Evolutionary conservation across 108 stramenopile species (phyloP), one percentile per base, ranked within the genome.

Genomic region (Cyclotella atomus): DNA sequence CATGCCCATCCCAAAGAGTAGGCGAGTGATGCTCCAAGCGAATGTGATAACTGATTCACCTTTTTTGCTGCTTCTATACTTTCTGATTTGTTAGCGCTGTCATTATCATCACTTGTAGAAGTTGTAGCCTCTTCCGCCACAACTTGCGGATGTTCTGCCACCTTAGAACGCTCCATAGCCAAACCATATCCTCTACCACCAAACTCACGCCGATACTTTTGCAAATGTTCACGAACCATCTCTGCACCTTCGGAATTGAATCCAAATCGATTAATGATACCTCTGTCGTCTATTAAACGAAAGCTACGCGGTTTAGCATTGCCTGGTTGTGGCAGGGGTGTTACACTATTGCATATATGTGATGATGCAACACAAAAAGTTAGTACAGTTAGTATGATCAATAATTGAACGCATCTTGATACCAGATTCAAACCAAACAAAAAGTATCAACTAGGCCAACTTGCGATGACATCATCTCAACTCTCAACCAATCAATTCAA

Each of bases 251-350:
- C 64, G 24, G 85, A 88, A 84, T 97, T 97, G 75, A 99, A 97
- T 32, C 98, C 98, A 84, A 94, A 97, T 57, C 97, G 86, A 71
- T 99, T 99, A 66, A 99, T 96, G 21, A 99, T 91, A 1, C 85
- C 98, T 5, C 64, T 46, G 73, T 99, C 98, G 72, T 96, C 93
- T 19, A 68, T 33, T 41, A 98, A 77, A 38, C 98, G 89, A 76
- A 96, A 98, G 84, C 97, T 94, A 45, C 98, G 90, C 8, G 98
- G 98, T 59, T 89, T 91, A n/a, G 94, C 83, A 85, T 99, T 99
- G 4, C 98, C 97, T 1, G 90, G 87, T 67, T 99, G 98, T 0
- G 96, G 91, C 70, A 82, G 43, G 0, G 96, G 95, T 3, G 95
- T 96, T 2, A 99, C 96, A 68, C 89, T 88, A n/a, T n/a, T n/a